Base-by-base conservation (phyloP, 116 monocot species). In the Phalaenopsis hybrid region DNA sequence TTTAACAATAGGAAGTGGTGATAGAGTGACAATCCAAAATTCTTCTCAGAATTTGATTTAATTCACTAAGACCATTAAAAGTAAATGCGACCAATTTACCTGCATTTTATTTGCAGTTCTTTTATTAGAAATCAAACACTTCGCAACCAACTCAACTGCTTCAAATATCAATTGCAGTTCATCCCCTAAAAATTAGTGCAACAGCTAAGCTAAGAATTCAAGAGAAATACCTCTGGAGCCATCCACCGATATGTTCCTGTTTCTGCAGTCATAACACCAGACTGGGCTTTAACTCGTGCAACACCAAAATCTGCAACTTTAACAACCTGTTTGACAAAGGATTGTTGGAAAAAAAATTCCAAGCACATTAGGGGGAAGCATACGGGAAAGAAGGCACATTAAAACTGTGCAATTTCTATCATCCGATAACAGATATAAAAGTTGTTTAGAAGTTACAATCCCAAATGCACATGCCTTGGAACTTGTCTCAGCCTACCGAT, bases 231-330 rank as follows among this genome's bases (percentile, higher is more conserved):
- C 87, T 87, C 87, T 49, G 87, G 87, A 74, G 87, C 87, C 87
- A 87, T 87, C 85, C 85, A 88, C 52, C 88, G 79, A 77, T 88
- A 88, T 6, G 88, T 88, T 76, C 88, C 88, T 44, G 88, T 88
- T 85, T 88, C 88, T 44, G 88, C 88, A 80, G 88, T 88, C 88
- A 88, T 88, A 77, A 85, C 80, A 41, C 88, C 88, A 45, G 85
- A 79, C 82, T 88, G 80, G 82, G 80, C 31, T 82, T 88, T 88
- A 48, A 88, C 85, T 51, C 87, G 84, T 18, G 87, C 84, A 48
- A 88, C 88, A 58, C 88, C 88, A 82, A 88, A 88, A 88, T 88
- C 88, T 10, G 81, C 88, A 76, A 88, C 85, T 75, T 85, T 85
- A 57, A 84, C 84, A 81, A 84, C 84, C 87, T 87, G 74, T 12